phyloP scores from a whole-genome alignment of 345 rosid genomes.

The Gossypium mustelinum region DNA sequence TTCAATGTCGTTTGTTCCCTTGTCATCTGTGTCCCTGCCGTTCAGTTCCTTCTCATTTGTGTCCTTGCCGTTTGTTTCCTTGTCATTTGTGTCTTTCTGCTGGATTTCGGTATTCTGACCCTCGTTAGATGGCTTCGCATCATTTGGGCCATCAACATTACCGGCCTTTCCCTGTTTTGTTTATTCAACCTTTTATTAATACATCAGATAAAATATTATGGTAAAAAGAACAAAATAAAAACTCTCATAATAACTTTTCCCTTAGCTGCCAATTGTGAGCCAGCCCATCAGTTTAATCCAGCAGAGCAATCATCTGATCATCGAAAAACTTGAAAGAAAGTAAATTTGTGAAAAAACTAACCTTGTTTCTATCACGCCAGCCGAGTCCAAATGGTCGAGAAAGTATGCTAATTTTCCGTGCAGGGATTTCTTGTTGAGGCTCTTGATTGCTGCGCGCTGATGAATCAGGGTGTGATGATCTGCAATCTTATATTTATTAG shows the following conservation, averaged over 20 bases:
- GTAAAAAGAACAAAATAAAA: neutral
- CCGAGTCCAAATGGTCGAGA: slow-evolving; percentile 91
- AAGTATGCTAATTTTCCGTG: slow-evolving; percentile 74
- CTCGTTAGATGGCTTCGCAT: slow-evolving; percentile 48
- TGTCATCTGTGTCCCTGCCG: slow-evolving; percentile 17
- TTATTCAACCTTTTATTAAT: neutral
- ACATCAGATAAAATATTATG: neutral
- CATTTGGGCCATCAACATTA: slow-evolving; percentile 29
- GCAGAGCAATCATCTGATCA: neutral
- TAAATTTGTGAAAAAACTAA: slow-evolving; percentile 23
- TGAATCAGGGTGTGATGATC: slow-evolving; percentile 56
- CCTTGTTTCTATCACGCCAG: slow-evolving; percentile 98
- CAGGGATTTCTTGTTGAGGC: slow-evolving; percentile 53
- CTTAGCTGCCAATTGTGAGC: neutral
- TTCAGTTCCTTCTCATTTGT: slow-evolving; percentile 28
- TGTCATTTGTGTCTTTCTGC: slow-evolving; percentile 28
- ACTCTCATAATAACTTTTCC: neutral
- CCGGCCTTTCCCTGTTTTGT: slow-evolving; percentile 44
- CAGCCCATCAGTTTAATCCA: neutral
- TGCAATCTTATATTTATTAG: slow-evolving; percentile 23
- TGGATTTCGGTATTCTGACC: slow-evolving; percentile 31
- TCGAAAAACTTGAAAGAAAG: neutral
- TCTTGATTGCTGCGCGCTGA: slow-evolving; percentile 51
- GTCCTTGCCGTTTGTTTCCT: slow-evolving; percentile 23
- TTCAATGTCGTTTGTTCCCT: slow-evolving; percentile 21